Evolutionary conservation across 2,329 filamentous ascomycete species (phyloP), one percentile per base, ranked within the genome.

Genomic region (Daldinia sp.): DNA sequence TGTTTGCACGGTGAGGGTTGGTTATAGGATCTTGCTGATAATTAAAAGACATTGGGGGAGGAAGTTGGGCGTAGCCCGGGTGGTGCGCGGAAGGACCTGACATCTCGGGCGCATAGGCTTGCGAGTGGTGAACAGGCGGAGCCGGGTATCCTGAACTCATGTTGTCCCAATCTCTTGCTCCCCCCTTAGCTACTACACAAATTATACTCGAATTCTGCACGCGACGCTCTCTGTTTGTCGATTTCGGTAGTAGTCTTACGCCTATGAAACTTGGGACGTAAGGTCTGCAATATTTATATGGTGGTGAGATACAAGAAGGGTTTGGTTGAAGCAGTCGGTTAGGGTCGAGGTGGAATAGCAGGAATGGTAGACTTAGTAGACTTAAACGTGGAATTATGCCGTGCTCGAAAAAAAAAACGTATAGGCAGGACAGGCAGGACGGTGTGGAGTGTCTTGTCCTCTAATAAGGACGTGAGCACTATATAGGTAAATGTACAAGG

Each of bases 111-210:
- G 54, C 58, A 57, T 70, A 70, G 9, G 66, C 63, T 54, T 72
- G 72, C 37, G 69, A 67, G 52, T 73, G 72, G 58, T 73, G 71
- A 57, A 72, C 66, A 58, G 71, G 71, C 63, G 71, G 70, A 54
- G 71, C 68, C 52, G 71, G 71, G 25, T 74, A 74, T 67, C 72
- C 72, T 66, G 72, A 73, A 70, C 71, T 72, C 72, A 74, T 74
- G n/a, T 58, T 68, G 63, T 15, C 37, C 67, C 54, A 35, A 49
- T 63, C 58, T 67, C 25, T 58, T 57, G 51, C 56, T 60, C 45
- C 48, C 54, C 54, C 32, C 49, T 59, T 48, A 62, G 29, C 27
- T 67, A 25, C 39, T 52, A 47, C 37, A 10, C 49, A 57, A 57
- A 63, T 51, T 48, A 37, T 65, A 61, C 37, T 54, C 29, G 8